Conservation (phyloP, 495 filamentous ascomycete genomes). For the Hypomontagnella submonticulosa region DNA sequence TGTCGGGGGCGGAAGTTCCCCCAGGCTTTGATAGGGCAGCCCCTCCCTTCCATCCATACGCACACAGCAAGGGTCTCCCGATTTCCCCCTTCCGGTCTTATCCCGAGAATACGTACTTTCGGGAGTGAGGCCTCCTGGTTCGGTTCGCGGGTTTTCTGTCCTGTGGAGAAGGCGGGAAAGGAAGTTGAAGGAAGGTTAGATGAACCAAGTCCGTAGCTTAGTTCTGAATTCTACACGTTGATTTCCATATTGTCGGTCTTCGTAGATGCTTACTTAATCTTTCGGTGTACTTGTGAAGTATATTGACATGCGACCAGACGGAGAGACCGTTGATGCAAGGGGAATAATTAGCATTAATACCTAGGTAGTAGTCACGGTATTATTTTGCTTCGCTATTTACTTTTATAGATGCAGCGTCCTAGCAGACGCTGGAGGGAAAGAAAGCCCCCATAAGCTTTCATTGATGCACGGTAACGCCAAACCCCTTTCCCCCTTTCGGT, state of each 20-base stretch:
- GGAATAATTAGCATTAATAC: too few relatives aligned
- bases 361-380: too few relatives aligned
- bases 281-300: too few relatives aligned
- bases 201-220: constrained; percentile 33
- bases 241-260: constrained; percentile 15
- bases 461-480: not conserved
- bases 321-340: too few relatives aligned
- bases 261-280: not conserved
- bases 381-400: too few relatives aligned
- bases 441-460: not conserved
- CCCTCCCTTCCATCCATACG: not conserved
- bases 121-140: constrained; percentile 20
- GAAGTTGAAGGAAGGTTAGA: constrained; percentile 8
- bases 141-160: constrained; percentile 13
- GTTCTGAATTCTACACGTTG: constrained; percentile 34
- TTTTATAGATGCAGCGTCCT: too few relatives aligned
- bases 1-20: not conserved
- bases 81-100: constrained; percentile 4
- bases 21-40: not conserved
- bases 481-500: not conserved
- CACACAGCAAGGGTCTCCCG: constrained; percentile 7
- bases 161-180: constrained; percentile 16
- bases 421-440: too few relatives aligned
- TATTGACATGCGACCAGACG: too few relatives aligned
- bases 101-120: constrained; percentile 2